Percentiles rank a stretch among this genome's conserved stretches.
Evolutionary conservation across 1,284 basidiomycete species (phyloP).

Genomic region (Naganishia sp.): DNA sequence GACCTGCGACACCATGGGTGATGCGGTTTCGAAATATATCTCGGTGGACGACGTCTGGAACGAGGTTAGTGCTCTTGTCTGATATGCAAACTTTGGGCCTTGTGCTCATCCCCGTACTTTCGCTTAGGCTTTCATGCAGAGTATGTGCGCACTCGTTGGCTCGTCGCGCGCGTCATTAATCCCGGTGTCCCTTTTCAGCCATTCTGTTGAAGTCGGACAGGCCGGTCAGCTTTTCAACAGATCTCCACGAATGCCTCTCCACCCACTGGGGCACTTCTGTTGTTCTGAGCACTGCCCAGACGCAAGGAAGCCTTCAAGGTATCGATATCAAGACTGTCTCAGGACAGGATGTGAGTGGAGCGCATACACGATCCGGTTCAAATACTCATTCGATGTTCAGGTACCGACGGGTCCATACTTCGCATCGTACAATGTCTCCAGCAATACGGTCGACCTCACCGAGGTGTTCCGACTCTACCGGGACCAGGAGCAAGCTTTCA

Average conservation of each 20-base stretch:
- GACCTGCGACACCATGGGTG: conserved; percentile 38
- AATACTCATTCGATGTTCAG: conserved; percentile 2
- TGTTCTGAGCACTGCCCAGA: conserved; percentile 37
- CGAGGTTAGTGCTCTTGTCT: conserved; percentile 29
- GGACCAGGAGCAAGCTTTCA: conserved; percentile 42
- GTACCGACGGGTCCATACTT: conserved; percentile 43
- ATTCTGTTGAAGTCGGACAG: conserved; percentile 33
- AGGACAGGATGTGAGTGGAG: conserved; percentile 3
- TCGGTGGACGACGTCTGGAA: conserved; percentile 40
- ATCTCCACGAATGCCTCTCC: conserved; percentile 35
- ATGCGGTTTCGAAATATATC: conserved; percentile 34
- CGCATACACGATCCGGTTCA: neutral
- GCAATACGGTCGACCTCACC: conserved; percentile 35
- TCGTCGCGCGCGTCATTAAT: neutral
- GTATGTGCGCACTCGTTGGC: neutral
- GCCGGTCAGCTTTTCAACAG: conserved; percentile 35
- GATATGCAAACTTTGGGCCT: neutral
- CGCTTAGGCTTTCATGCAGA: conserved; percentile 35
- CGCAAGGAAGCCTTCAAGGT: conserved; percentile 34
- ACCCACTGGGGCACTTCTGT: conserved; percentile 36
- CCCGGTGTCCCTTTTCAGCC: neutral
- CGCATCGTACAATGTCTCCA: conserved; percentile 33
- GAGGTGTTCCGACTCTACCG: conserved; percentile 41
- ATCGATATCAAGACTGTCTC: conserved; percentile 32
- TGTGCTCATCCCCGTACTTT: neutral